Conservation (phyloP, 2,329 filamentous ascomycete species). For the Monosporascus sp. region DNA sequence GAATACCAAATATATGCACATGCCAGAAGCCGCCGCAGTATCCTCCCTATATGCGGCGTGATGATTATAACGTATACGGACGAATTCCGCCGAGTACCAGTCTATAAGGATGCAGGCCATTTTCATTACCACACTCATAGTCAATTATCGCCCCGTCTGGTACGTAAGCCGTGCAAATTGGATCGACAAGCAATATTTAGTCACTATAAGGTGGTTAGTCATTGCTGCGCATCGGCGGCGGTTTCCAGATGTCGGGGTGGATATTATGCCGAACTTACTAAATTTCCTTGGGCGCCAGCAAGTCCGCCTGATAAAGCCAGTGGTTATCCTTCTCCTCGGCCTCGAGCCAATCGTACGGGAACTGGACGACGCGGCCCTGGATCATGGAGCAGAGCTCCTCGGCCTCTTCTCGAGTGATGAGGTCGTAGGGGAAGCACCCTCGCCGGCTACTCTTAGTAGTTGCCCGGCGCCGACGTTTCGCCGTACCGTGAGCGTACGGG, state of each 20-base stretch:
- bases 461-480: constrained; percentile 59
- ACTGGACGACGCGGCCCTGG: constrained; percentile 84
- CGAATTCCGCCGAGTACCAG: no score
- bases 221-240: background rate
- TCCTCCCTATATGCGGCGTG: no score
- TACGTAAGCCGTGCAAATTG: background rate
- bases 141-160: no score
- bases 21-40: no score
- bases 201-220: constrained; percentile 18
- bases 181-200: constrained; percentile 9
- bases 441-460: constrained; percentile 65
- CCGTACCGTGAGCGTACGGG: constrained; percentile 35
- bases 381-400: constrained; percentile 76
- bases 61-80: no score
- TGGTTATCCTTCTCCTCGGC: constrained; percentile 89
- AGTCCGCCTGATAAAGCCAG: constrained; percentile 95
- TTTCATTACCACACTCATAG: no score
- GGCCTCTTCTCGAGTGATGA: constrained; percentile 69
- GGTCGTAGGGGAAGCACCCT: constrained; percentile 63
- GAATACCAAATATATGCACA: no score
- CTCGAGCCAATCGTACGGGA: constrained; percentile 93
- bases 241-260: no score
- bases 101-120: no score
- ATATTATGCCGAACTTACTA: constrained; percentile 59
- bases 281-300: constrained; percentile 93